These are phyloP conservation scores for Psilocybe sp. DNA, from an alignment of 768 basidiomycete species.

Conservation along the genomic window DNA sequence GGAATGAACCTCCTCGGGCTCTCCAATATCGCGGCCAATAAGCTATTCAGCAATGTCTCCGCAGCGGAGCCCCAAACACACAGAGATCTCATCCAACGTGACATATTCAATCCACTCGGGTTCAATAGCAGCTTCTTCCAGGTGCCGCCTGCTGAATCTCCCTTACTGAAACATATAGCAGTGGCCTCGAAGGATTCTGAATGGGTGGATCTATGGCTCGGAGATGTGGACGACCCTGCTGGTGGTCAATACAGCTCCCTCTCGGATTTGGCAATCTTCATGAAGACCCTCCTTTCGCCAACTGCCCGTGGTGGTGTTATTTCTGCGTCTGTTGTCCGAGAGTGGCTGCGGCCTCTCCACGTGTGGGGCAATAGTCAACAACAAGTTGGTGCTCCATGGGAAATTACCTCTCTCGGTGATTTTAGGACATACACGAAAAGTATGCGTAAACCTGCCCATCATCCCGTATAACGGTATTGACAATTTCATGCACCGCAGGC, in stretches of 20 bases:
- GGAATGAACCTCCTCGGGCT: conserved; percentile 78
- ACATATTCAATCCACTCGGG: conserved; percentile 46
- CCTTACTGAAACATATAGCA: conserved; percentile 30
- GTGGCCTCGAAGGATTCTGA: conserved; percentile 32
- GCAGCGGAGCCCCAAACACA: conserved; percentile 29
- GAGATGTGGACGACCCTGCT: conserved; percentile 37
- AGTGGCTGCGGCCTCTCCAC: conserved; percentile 40
- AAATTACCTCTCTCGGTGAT: conserved; percentile 31
- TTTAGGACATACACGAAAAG: conserved; percentile 32
- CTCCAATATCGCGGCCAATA: conserved; percentile 54
- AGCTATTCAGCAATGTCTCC: conserved; percentile 26
- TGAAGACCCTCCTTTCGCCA: conserved; percentile 46
- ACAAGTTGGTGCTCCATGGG: conserved; percentile 42
- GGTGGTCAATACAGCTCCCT: conserved; percentile 53
- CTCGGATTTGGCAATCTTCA: conserved; percentile 39
- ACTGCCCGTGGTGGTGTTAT: conserved; percentile 29
- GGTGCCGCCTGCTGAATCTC: conserved; percentile 28
- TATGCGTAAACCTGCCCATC: conserved; percentile 8
- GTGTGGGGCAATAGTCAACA: conserved; percentile 34
- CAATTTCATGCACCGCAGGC: conserved; percentile 18
- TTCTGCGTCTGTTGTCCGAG: conserved; percentile 32
- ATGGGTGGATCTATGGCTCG: conserved; percentile 38
- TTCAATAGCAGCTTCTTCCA: conserved; percentile 44
- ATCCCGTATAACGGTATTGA: not conserved
- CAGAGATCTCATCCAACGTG: conserved; percentile 41